Conservation (phyloP, 352 stramenopile species). For the Lagenidium giganteum region DNA sequence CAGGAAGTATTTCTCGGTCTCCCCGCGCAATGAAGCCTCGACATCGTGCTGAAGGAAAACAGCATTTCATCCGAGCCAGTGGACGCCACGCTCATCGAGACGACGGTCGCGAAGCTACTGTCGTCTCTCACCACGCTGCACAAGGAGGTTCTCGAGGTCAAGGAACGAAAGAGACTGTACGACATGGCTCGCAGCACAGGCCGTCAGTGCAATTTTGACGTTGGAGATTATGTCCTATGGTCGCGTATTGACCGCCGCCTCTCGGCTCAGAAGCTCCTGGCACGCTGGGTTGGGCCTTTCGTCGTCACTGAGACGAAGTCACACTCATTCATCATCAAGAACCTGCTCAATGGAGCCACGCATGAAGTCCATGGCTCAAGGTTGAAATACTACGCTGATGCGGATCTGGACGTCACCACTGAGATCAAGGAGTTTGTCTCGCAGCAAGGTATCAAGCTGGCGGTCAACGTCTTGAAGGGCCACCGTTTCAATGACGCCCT, state of each 20-base stretch:
- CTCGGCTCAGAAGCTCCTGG: constrained; percentile 11
- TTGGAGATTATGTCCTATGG: constrained; percentile 19
- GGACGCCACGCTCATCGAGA: too few relatives aligned
- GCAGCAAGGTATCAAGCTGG: constrained; percentile 10
- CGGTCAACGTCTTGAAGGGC: constrained; percentile 1
- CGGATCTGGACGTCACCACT: constrained; percentile 8
- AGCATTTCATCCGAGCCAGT: too few relatives aligned
- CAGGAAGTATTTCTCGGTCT: too few relatives aligned
- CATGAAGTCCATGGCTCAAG: constrained; percentile 17
- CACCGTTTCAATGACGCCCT: constrained; percentile 1
- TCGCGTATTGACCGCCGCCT: constrained; percentile 17
- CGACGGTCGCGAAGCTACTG: too few relatives aligned
- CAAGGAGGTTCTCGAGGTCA: background rate
- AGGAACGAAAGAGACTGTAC: background rate
- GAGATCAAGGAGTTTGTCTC: constrained; percentile 10
- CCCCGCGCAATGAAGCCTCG: too few relatives aligned
- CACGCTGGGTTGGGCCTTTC: constrained; percentile 17
- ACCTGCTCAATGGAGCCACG: constrained; percentile 12
- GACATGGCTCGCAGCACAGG: background rate
- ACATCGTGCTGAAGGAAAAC: too few relatives aligned
- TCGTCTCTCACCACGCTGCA: background rate
- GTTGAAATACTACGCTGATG: constrained; percentile 16
- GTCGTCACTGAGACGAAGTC: constrained; percentile 2
- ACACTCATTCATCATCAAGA: constrained; percentile 14
- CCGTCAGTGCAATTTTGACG: constrained; percentile 5